Conservation (phyloP, 495 filamentous ascomycete species). For the Podospora pseudocomata region DNA sequence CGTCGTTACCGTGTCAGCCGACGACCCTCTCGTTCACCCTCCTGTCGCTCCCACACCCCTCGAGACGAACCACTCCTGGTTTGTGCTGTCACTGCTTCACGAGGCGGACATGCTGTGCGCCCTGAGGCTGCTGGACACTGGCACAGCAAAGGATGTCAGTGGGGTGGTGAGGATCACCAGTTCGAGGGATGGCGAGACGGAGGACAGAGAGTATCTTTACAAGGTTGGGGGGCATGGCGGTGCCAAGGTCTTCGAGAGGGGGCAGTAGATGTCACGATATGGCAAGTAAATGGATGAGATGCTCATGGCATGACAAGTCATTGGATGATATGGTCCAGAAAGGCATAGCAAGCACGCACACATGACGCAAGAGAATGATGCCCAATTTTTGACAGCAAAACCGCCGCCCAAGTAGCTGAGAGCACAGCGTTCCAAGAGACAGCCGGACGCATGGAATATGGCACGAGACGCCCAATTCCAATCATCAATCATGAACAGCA, state of each 20-base stretch:
- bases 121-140: conserved; percentile 73
- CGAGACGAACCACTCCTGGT: conserved; percentile 64
- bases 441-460: neutral
- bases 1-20: conserved; percentile 64
- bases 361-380: too few species aligned
- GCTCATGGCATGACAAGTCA: too few species aligned
- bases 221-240: conserved; percentile 73
- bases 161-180: conserved; percentile 77
- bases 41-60: conserved; percentile 63
- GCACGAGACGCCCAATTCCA: neutral
- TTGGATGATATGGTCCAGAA: neutral
- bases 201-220: conserved; percentile 71
- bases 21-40: conserved; percentile 60
- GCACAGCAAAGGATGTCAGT: conserved; percentile 83
- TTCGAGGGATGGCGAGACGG: conserved; percentile 44
- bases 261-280: conserved; percentile 35
- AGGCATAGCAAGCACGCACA: too few species aligned
- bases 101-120: conserved; percentile 65
- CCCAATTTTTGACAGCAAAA: too few species aligned
- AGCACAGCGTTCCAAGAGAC: neutral
- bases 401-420: too few species aligned
- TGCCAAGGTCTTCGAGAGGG: conserved; percentile 75
- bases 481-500: neutral
- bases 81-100: conserved; percentile 69
- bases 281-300: neutral